Base-by-base conservation (phyloP, 2,329 filamentous ascomycete species). In the Nigrospora sphaerica region DNA sequence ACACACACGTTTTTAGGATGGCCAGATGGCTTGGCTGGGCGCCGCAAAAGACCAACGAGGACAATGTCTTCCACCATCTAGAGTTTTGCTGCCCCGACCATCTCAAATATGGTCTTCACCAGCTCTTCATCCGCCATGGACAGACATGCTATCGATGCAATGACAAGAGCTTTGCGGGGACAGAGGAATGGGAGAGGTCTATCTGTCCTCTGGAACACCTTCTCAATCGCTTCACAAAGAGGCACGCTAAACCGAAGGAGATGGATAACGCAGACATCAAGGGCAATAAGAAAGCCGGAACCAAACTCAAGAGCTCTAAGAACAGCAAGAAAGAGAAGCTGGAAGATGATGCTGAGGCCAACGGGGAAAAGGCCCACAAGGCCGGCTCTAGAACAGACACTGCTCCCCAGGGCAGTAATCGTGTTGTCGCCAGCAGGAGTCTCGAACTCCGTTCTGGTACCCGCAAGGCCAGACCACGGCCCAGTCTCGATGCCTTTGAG, bases 121-220 rank as follows among this genome's bases (percentile, higher is more conserved):
- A 77, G 50, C 62, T 80, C 4, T 72, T 80, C 48, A 75, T 80
- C 18, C 64, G 66, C 10, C 77, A 80, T 48, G 77, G 77, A 1
- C 68, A 74, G 51, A 61, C 57, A 1, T 80, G 77, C 47, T 61
- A 60, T 32, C 65, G 70, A 39, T 79, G 76, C 54, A 66, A 64
- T 46, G 63, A 65, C 43, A 62, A 55, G 23, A 88, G 83, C 0
- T 75, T 77, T 0, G 69, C 77, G 52, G 74, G 74, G 1, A 83
- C 76, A 42, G 73, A 74, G 23, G 77, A 75, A 0, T 88, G 85
- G 83, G 71, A 80, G 4, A 67, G 80, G 14, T 76, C 59, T 2
- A 54, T 60, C 7, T 72, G 70, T 44, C 69, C 67, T 2, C 55
- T 73, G 1, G 70, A 73, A 49, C 57, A 65, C n/a, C 59, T 73